Evolutionary conservation across 1,139 yeast genomes (phyloP).

Genomic region (Candida neerlandica): DNA sequence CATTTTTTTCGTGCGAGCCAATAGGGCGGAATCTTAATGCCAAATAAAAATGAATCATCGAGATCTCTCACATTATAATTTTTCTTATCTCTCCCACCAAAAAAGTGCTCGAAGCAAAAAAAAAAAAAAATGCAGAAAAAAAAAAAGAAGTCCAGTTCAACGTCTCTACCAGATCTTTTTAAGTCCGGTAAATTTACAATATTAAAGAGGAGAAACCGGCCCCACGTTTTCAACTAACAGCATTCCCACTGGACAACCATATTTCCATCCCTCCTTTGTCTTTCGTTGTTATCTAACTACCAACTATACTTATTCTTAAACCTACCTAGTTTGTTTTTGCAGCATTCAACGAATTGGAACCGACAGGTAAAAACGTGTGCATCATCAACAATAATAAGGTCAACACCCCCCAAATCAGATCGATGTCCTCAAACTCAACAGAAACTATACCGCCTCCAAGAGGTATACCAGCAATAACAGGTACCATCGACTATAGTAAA

Average conservation of each 20-base stretch:
- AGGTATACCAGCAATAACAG: slow-evolving; percentile 48
- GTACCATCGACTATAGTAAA: slow-evolving; percentile 35
- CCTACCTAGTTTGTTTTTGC: background rate
- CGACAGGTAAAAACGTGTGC: background rate
- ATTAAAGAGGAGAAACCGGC: background rate
- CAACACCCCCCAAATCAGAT: background rate
- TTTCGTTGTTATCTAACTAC: background rate
- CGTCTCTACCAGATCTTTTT: background rate
- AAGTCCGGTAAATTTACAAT: background rate
- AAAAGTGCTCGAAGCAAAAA: background rate
- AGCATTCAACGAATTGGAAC: background rate
- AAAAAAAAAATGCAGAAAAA: background rate
- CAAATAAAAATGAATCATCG: background rate
- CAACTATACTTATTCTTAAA: background rate
- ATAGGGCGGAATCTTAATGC: background rate
- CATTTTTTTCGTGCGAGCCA: background rate
- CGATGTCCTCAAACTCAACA: background rate
- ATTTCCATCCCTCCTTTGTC: background rate
- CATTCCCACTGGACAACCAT: too few species aligned
- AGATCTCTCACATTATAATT: background rate
- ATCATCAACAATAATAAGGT: background rate
- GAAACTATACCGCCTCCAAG: slow-evolving; percentile 5
- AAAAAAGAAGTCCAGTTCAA: background rate
- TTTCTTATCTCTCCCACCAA: background rate
- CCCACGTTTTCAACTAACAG: background rate